Conservation (phyloP, 768 basidiomycete genomes). For the Lentinula aciculospora region DNA sequence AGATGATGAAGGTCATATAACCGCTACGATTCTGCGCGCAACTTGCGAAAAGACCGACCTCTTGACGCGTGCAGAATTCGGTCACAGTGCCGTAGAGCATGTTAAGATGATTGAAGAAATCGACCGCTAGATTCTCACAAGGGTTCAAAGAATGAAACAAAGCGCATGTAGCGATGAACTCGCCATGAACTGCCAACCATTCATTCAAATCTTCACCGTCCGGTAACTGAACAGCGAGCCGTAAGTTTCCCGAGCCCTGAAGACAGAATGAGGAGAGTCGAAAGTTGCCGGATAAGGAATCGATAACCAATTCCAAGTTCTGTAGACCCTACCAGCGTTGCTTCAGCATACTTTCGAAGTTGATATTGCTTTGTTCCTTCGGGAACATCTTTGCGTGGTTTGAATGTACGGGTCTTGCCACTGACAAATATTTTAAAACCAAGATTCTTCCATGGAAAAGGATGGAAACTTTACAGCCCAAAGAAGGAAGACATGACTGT, state of each 20-base stretch:
- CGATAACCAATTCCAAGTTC: background rate
- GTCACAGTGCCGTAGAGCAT: constrained; percentile 99
- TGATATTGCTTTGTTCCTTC: constrained; percentile 98
- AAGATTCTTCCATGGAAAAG: background rate
- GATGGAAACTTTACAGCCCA: constrained; percentile 5
- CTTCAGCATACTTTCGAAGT: constrained; percentile 94
- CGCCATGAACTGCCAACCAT: constrained; percentile 99
- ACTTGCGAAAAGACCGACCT: constrained; percentile 44
- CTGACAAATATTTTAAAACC: constrained; percentile 28
- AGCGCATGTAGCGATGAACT: constrained; percentile 15
- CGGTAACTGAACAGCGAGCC: constrained; percentile 87
- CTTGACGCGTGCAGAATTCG: constrained; percentile 93
- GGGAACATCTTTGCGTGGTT: constrained; percentile 90
- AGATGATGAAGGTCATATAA: background rate
- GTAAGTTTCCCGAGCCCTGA: constrained; percentile 92
- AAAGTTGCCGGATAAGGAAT: background rate
- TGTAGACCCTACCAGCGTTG: constrained; percentile 61
- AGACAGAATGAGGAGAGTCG: background rate
- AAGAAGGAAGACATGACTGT: constrained; percentile 7
- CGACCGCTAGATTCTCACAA: constrained; percentile 55
- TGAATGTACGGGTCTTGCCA: constrained; percentile 92
- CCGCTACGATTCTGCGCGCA: background rate
- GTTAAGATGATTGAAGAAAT: constrained; percentile 99
- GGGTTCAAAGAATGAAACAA: background rate
- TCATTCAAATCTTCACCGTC: constrained; percentile 97